Percentiles rank a stretch among this genome's conserved stretches.
Evolutionary conservation across 345 rosid genomes (phyloP).

Genomic region (Geranium brycei): DNA sequence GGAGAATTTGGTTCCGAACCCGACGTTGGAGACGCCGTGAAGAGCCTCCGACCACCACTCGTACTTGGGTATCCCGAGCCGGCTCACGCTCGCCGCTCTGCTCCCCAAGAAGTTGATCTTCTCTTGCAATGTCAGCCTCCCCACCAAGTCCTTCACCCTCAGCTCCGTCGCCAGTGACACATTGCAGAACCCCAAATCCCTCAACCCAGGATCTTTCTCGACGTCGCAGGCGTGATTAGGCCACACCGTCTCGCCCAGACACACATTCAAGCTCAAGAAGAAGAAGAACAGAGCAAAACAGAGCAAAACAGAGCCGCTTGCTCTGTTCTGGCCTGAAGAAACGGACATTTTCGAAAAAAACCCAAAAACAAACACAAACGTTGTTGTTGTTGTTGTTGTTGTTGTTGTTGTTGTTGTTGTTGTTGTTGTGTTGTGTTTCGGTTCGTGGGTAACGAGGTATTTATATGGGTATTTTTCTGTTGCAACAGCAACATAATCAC

Average conservation of each 20-base stretch:
- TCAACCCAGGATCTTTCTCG: constrained; percentile 28
- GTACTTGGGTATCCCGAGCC: constrained; percentile 76
- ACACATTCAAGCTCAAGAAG: neutral
- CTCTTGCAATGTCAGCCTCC: constrained; percentile 66
- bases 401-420: too few species aligned
- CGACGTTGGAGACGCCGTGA: constrained; percentile 76
- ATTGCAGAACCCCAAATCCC: constrained; percentile 49
- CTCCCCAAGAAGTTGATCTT: constrained; percentile 47
- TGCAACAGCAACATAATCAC: neutral
- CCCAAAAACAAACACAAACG: too few species aligned
- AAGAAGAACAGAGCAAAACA: constrained; percentile 19
- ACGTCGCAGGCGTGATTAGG: constrained; percentile 76
- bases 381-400: too few species aligned
- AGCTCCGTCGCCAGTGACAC: constrained; percentile 18
- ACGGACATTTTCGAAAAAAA: neutral
- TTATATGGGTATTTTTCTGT: neutral
- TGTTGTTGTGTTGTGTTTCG: too few species aligned
- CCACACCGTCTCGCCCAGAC: constrained; percentile 19
- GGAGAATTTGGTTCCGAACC: constrained; percentile 60
- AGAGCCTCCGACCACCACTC: constrained; percentile 99
- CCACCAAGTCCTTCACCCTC: constrained; percentile 68
- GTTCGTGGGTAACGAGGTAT: too few species aligned
- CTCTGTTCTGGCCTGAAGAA: neutral
- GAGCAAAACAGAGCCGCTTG: constrained; percentile 12
- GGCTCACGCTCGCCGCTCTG: constrained; percentile 39